These are phyloP conservation scores for Zizania palustris DNA, from an alignment of 202 grass and related monocot species.

Conservation along the genomic window DNA sequence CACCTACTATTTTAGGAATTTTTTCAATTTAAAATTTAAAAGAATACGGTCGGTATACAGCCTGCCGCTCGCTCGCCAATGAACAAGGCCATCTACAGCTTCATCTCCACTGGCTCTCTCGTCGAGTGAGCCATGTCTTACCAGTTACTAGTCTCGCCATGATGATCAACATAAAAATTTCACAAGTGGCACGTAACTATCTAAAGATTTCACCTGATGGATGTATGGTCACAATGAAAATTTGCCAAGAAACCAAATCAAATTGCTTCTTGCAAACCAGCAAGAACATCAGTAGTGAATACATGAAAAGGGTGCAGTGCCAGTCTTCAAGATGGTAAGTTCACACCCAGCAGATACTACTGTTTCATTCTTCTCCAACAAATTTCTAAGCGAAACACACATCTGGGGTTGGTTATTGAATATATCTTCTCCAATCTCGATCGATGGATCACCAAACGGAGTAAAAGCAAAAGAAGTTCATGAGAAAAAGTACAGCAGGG, in stretches of 20 bases:
- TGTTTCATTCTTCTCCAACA: not conserved
- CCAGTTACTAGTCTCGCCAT: not conserved
- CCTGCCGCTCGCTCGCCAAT: not conserved
- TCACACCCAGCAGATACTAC: constrained; percentile 1
- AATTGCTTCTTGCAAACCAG: constrained; percentile 33
- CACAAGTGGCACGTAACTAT: too few species aligned
- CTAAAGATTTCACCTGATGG: too few species aligned
- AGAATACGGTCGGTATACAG: too few species aligned
- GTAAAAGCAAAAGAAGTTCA: not conserved
- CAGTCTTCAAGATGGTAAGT: not conserved
- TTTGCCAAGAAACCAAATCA: constrained; percentile 23
- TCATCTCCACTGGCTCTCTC: constrained; percentile 47
- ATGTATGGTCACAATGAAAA: too few species aligned
- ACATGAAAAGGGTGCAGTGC: not conserved
- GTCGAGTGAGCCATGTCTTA: not conserved
- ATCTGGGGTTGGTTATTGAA: constrained; percentile 17
- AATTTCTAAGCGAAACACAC: too few species aligned
- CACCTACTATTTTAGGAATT: too few species aligned
- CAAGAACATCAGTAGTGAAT: constrained; percentile 3
- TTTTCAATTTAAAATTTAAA: too few species aligned
- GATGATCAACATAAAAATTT: not conserved
- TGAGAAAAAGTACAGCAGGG: not conserved
- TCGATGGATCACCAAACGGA: not conserved
- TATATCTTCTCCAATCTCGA: not conserved
- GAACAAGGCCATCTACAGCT: constrained; percentile 72